Conservation (phyloP, 208 protist genomes). For the Acanthamoeba castellanii region DNA sequence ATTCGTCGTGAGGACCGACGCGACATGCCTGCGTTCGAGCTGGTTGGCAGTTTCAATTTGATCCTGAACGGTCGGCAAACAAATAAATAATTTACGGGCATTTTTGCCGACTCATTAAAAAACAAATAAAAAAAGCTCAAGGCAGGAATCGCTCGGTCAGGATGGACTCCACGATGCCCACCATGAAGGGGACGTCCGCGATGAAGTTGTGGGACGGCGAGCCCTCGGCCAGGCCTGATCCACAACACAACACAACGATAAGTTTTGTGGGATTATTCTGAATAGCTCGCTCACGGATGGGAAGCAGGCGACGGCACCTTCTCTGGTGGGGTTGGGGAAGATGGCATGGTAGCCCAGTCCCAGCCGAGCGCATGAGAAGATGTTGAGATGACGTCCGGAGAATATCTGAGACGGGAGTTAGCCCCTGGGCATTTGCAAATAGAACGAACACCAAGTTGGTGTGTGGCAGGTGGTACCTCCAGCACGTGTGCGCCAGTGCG, state of each 20-base stretch:
- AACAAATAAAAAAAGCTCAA: not conserved
- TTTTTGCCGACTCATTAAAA: not conserved
- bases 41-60: not conserved
- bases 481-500: not conserved
- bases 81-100: not conserved
- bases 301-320: not conserved
- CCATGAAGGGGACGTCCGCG: not conserved
- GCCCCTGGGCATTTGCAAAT: not conserved
- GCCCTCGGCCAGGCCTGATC: not conserved
- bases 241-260: not conserved
- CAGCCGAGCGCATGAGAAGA: not conserved
- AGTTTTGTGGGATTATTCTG: not conserved
- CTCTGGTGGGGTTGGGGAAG: not conserved
- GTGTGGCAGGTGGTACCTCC: not conserved
- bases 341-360: not conserved
- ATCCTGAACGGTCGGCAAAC: not conserved
- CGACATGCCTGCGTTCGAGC: not conserved
- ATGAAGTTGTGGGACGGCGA: constrained; percentile 3
- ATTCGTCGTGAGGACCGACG: not conserved
- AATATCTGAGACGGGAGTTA: too few relatives aligned
- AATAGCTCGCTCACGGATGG: not conserved
- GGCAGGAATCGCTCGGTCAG: constrained; percentile 23
- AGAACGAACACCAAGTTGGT: not conserved
- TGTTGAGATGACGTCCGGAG: not conserved
- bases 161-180: constrained; percentile 16